Conservation (phyloP, 2,329 filamentous ascomycete genomes). For the Davidsoniella eucalypti region DNA sequence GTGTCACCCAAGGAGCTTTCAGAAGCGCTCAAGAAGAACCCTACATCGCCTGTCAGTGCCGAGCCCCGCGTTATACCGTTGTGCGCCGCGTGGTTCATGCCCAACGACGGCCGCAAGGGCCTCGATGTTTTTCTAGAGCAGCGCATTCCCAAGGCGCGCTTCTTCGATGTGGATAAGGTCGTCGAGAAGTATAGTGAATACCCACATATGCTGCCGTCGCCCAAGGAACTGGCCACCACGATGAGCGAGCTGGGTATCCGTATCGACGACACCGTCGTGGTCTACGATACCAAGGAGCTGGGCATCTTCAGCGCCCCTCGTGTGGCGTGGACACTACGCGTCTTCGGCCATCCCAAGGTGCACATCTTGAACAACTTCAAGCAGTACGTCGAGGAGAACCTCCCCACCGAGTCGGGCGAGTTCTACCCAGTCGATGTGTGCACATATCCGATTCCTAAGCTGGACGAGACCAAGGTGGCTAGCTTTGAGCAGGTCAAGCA, state of each 20-base stretch:
- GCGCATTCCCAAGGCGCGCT: constrained; percentile 77
- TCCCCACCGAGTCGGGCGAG: constrained; percentile 67
- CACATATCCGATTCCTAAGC: constrained; percentile 45
- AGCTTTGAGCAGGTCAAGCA: constrained; percentile 71
- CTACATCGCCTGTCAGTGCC: constrained; percentile 61
- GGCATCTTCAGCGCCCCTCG: constrained; percentile 90
- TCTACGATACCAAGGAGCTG: constrained; percentile 82
- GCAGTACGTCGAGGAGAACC: constrained; percentile 73
- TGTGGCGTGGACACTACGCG: constrained; percentile 81
- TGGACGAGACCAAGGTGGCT: constrained; percentile 49
- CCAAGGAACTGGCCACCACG: constrained; percentile 65
- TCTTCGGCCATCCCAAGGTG: constrained; percentile 78
- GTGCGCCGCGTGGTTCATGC: constrained; percentile 91
- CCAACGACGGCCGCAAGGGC: constrained; percentile 74
- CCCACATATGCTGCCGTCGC: constrained; percentile 85
- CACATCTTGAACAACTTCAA: constrained; percentile 93
- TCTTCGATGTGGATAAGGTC: constrained; percentile 90
- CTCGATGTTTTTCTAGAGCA: constrained; percentile 64
- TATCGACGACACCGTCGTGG: constrained; percentile 75
- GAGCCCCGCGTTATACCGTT: constrained; percentile 74
- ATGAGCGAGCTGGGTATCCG: constrained; percentile 82
- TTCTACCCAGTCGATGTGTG: constrained; percentile 50
- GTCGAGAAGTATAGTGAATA: constrained; percentile 79
- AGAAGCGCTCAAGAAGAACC: constrained; percentile 67
- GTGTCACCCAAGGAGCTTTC: constrained; percentile 71